These are phyloP conservation scores for Rhodamnia argentea DNA, from an alignment of 345 rosid species.

Conservation along the genomic window DNA sequence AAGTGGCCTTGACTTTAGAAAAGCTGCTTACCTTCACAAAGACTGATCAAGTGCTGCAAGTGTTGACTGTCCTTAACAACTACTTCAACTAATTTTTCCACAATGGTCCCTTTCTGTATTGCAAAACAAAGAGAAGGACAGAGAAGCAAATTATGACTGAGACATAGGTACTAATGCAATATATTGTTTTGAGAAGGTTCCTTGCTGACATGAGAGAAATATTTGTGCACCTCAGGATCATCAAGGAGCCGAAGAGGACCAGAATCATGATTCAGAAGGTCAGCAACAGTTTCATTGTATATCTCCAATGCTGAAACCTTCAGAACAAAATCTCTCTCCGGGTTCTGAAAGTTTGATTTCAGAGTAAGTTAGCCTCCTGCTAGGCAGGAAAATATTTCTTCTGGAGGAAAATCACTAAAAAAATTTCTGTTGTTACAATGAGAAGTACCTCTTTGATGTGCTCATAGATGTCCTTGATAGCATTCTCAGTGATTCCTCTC, in stretches of 20 bases:
- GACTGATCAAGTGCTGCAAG: constrained; percentile 62
- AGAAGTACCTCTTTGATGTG: constrained; percentile 52
- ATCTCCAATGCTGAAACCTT: constrained; percentile 90
- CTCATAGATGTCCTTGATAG: constrained; percentile 58
- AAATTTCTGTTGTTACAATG: background rate
- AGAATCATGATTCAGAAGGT: constrained; percentile 75
- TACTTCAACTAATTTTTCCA: constrained; percentile 82
- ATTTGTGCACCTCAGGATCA: constrained; percentile 79
- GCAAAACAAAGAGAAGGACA: constrained; percentile 3
- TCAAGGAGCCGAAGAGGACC: constrained; percentile 84
- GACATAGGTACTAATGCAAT: background rate
- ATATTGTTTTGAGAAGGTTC: background rate
- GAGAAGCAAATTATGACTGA: background rate
- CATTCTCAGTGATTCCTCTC: constrained; percentile 80
- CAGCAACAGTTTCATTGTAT: constrained; percentile 80
- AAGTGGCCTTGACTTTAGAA: background rate
- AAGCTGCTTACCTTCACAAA: constrained; percentile 65
- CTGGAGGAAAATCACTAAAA: background rate
- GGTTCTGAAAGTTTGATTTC: constrained; percentile 27
- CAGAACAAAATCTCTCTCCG: constrained; percentile 61
- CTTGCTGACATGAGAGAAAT: background rate
- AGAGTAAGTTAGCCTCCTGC: background rate
- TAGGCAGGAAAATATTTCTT: background rate
- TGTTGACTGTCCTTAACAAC: constrained; percentile 66
- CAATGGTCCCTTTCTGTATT: constrained; percentile 75